Base-by-base conservation (phyloP, 495 filamentous ascomycete species). In the Trypethelium eluteriae region DNA sequence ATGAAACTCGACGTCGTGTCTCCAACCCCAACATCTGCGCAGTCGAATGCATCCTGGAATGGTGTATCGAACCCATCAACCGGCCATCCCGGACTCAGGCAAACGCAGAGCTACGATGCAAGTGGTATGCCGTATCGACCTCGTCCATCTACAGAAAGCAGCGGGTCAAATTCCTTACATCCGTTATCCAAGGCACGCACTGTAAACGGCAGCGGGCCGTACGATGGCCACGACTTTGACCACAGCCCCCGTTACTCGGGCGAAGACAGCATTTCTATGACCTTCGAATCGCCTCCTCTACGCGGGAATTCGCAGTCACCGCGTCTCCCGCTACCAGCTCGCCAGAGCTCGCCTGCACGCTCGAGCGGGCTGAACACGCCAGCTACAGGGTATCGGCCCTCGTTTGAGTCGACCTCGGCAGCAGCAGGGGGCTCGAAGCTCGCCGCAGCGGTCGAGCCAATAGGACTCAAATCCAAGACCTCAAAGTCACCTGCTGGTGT, bases 1-100 rank as follows among this genome's bases (percentile, higher is more conserved):
- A 93, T 96, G 81, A 93, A 92, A 71, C 80, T 96, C 57, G 84
- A 92, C 63, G 69, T 87, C 62, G 81, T 81, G 53, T 71, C 77
- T 38, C 67, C 70, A 34, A 70, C 69, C n/a, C 66, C 75, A 11
- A 57, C 68, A 69, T 12, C 71, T 71, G 0, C 44, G 73, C 0
- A 70, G 70, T 64, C 71, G 70, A 62, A 68, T 65, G 46, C 41
- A 67, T 64, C 71, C 5, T 38, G 35, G 53, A 62, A 67, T 72
- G 41, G 63, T 57, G 11, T 36, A 39, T 70, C 74, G 11, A 72
- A 73, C 7, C 71, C 78, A 25, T 72, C 53, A 36, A 53, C 7
- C 16, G 41, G 9, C 41, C 53, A 80, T 10, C 72, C 79, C 7
- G 74, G 71, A 10, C 72, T 83, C 16, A 79, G 82, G 41, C 79